A percentile compares a stretch with the other conserved stretches of the same genome.
Evolutionary conservation across 2,329 filamentous ascomycete genomes (phyloP).

Genomic region (Taxawa tesnikishii): DNA sequence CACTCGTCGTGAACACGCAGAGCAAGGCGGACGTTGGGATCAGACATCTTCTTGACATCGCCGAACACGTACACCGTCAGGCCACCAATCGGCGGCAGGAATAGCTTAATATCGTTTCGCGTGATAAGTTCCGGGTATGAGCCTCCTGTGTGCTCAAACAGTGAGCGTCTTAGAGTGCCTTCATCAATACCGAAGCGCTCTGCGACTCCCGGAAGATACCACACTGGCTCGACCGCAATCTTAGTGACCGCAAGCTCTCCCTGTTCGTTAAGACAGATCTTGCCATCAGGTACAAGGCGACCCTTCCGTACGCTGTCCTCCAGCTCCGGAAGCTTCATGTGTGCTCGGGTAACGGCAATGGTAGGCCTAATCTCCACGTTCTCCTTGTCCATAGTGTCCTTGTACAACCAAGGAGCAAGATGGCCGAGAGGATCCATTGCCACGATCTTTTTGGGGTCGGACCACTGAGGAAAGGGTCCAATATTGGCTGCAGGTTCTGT

Average conservation of each 20-base stretch:
- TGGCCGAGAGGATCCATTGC: conserved; percentile 95
- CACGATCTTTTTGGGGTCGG: conserved; percentile 84
- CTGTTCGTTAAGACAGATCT: conserved; percentile 72
- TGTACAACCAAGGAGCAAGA: conserved; percentile 71
- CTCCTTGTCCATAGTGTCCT: conserved; percentile 64
- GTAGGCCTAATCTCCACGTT: conserved; percentile 79
- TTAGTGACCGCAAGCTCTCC: conserved; percentile 93
- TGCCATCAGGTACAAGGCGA: conserved; percentile 67
- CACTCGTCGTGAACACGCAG: conserved; percentile 81
- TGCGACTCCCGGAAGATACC: conserved; percentile 51
- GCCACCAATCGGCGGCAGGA: conserved; percentile 88
- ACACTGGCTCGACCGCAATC: conserved; percentile 85
- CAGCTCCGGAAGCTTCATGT: conserved; percentile 94
- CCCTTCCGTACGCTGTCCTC: conserved; percentile 76
- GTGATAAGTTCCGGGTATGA: conserved; percentile 97
- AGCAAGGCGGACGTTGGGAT: conserved; percentile 68
- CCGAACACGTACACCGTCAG: conserved; percentile 96
- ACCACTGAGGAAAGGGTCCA: conserved; percentile 83
- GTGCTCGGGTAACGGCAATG: conserved; percentile 81
- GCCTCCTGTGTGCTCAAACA: conserved; percentile 93
- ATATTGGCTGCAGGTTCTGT: conserved; percentile 86
- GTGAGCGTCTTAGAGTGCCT: conserved; percentile 66
- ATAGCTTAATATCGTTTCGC: conserved; percentile 85
- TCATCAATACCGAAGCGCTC: conserved; percentile 95
- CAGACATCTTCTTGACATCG: conserved; percentile 85